Base-by-base conservation (phyloP, 768 basidiomycete species). In the Lyophyllum decastes region DNA sequence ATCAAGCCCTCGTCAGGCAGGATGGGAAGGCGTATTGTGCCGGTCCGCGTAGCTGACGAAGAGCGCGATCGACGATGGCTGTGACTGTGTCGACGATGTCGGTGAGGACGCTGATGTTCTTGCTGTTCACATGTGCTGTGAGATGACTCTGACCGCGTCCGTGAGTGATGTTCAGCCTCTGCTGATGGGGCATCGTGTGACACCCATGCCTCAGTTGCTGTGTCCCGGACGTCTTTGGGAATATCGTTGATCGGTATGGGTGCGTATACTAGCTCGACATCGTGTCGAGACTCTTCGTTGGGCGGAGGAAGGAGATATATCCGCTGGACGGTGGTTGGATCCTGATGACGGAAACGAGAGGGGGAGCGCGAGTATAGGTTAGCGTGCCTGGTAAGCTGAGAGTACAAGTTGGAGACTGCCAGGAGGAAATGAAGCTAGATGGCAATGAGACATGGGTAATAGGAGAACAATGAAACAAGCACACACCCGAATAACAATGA, bases 401-500 rank as follows among this genome's bases (percentile, higher is more conserved):
- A 72, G 68, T 90, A 86, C 62, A 85, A 84, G 50, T 81, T 87
- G 7, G 88, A 83, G 11, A 93, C 79, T 2, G 88, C 83, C 58
- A 92, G 77, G 34, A 92, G 81, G 71, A 90, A 89, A 70, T 92
- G 90, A 51, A 92, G 77, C 90, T 91, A 61, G 4, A 10, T 44
- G 55, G 4, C 19, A 43, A 49, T 60, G 40, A 55, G 57, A 47
- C 33, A 22, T n/a, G 12, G 21, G 16, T 34, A 49, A 60, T 40
- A 48, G 60, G 57, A 49, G 54, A 34, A 43, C 52, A 26, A 24
- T 45, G 27, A 43, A 38, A 58, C 40, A 2, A 43, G 27, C 16
- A 78, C 86, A 71, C 68, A 92, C 90, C 62, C 89, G 78, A 52
- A 90, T 70, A 63, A 89, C 79, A 54, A 88, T 81, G 59, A 89